A percentile compares a stretch with the other conserved stretches of the same genome.
phyloP scores from a whole-genome alignment of 768 basidiomycete genomes.

The Mycena sanguinolenta region DNA sequence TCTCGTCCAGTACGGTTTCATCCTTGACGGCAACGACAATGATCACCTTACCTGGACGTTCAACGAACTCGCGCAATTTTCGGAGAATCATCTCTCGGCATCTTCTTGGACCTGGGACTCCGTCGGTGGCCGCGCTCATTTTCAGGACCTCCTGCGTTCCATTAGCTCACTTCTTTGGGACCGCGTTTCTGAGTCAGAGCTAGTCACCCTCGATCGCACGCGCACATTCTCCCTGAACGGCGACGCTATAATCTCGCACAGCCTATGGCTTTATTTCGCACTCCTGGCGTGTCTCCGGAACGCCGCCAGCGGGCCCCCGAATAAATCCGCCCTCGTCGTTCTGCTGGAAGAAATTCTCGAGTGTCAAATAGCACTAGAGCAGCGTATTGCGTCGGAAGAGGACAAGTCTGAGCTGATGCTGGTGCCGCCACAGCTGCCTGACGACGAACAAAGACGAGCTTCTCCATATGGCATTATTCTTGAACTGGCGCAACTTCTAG shows the following conservation, averaged over 20 bases:
- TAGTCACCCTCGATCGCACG: conserved; percentile 33
- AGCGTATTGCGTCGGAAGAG: conserved; percentile 6
- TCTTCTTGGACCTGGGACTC: conserved; percentile 17
- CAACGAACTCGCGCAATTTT: conserved; percentile 44
- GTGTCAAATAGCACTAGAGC: conserved; percentile 32
- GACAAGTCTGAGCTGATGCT: conserved; percentile 1
- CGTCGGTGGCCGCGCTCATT: conserved; percentile 18
- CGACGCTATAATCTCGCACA: conserved; percentile 65
- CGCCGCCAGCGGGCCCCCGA: neutral
- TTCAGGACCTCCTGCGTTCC: conserved; percentile 20
- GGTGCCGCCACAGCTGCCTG: conserved; percentile 26
- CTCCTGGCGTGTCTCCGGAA: conserved; percentile 40
- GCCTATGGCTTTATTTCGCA: conserved; percentile 62
- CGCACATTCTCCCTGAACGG: conserved; percentile 56
- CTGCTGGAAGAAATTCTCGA: conserved; percentile 23
- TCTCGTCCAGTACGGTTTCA: conserved; percentile 79
- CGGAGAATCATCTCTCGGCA: conserved; percentile 28
- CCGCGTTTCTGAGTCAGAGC: conserved; percentile 39
- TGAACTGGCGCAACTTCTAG: conserved; percentile 31
- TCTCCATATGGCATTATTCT: conserved; percentile 32
- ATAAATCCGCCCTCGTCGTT: conserved; percentile 15
- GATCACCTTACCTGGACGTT: conserved; percentile 66
- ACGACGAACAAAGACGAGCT: conserved; percentile 17
- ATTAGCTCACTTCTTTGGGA: conserved; percentile 27
- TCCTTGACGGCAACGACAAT: conserved; percentile 78